phyloP scores from a whole-genome alignment of 2,329 filamentous ascomycete species.

The Pseudogymnoascus pannorum region DNA sequence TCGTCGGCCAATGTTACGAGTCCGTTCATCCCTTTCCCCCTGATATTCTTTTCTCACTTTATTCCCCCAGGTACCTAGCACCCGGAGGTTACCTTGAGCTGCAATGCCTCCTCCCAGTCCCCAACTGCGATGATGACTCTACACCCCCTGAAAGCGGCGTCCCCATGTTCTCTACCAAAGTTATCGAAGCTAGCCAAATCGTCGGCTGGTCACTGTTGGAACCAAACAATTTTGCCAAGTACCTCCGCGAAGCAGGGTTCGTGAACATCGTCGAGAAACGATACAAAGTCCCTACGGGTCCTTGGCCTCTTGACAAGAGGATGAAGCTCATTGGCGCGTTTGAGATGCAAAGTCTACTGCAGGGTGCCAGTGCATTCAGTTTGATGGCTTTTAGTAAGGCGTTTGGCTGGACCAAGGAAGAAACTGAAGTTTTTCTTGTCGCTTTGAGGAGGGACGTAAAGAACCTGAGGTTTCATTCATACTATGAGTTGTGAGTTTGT shows the following conservation, averaged over 20 bases:
- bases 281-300: conserved; percentile 17
- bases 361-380: conserved; percentile 17
- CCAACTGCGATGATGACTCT: conserved; percentile 10
- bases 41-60: not conserved
- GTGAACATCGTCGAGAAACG: conserved; percentile 15
- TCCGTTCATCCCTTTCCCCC: not conserved
- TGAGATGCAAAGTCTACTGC: conserved; percentile 17
- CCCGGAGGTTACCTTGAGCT: conserved; percentile 14
- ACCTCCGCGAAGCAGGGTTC: conserved; percentile 22
- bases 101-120: not conserved
- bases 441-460: conserved; percentile 15
- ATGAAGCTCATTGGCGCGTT: conserved; percentile 19
- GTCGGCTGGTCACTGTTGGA: not conserved
- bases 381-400: conserved; percentile 16
- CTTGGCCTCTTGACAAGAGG: conserved; percentile 17
- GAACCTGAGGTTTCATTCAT: conserved; percentile 9
- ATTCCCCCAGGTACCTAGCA: not conserved
- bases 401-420: conserved; percentile 15
- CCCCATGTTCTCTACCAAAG: conserved; percentile 31
- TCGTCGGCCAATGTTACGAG: conserved; percentile 12
- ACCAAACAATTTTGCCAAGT: conserved; percentile 19
- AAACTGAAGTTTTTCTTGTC: conserved; percentile 17
- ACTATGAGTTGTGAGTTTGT: not conserved
- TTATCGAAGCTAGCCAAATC: conserved; percentile 26
- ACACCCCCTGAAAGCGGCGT: not conserved